Evolutionary conservation across 2,329 filamentous ascomycete genomes (phyloP).

Genomic region (Fusarium sp.): DNA sequence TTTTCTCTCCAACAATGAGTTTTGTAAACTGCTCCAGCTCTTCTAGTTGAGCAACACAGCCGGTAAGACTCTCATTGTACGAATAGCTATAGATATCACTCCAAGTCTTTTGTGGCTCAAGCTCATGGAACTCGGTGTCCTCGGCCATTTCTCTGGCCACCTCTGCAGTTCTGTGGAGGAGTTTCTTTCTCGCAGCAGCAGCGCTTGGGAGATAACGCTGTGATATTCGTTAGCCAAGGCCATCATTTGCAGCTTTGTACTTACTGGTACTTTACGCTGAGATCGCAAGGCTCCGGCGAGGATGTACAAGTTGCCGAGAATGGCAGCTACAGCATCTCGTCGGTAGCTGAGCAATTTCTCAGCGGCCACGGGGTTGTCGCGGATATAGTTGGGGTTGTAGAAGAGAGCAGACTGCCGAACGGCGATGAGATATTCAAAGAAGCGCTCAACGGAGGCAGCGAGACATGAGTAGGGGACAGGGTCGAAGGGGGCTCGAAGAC

Average conservation of each 20-base stretch:
- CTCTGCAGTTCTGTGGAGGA: conserved; percentile 66
- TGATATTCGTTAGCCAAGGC: conserved; percentile 7
- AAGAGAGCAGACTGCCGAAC: conserved; percentile 71
- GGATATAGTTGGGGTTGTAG: conserved; percentile 68
- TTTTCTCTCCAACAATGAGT: conserved; percentile 70
- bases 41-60: conserved; percentile 68
- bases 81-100: conserved; percentile 71
- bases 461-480: conserved; percentile 70
- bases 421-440: conserved; percentile 72
- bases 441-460: conserved; percentile 68
- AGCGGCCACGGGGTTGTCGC: conserved; percentile 65
- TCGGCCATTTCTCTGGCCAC: conserved; percentile 58
- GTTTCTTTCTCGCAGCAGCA: conserved; percentile 65
- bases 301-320: conserved; percentile 71
- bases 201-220: conserved; percentile 70
- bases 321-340: conserved; percentile 70
- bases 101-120: conserved; percentile 63
- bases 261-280: conserved; percentile 64
- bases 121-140: conserved; percentile 38
- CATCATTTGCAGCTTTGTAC: conserved; percentile 23
- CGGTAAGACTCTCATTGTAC: conserved; percentile 67
- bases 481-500: conserved; percentile 70
- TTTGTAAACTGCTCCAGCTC: conserved; percentile 70
- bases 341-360: conserved; percentile 65
- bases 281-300: conserved; percentile 69